Conservation (phyloP, 305 asterid genomes). For the Andrographis paniculata region DNA sequence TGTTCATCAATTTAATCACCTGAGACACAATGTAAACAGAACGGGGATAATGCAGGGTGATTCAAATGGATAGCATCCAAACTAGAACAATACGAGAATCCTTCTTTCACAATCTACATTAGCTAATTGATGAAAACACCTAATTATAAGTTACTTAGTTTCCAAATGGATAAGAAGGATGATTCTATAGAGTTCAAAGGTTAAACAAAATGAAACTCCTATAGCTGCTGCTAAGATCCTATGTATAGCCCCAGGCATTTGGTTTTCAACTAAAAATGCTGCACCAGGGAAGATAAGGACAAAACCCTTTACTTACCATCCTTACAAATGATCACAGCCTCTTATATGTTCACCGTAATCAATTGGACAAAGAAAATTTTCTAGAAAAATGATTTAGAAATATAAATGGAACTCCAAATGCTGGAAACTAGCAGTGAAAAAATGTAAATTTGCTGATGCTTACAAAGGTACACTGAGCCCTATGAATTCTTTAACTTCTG, state of each 20-base stretch:
- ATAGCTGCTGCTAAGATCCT: background rate
- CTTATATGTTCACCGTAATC: background rate
- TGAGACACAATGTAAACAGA: conserved; percentile 11
- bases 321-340: background rate
- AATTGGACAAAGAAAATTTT: background rate
- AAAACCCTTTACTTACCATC: too few species aligned
- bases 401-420: background rate
- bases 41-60: background rate
- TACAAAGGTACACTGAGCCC: background rate
- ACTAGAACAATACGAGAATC: background rate
- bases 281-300: too few species aligned
- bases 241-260: too few species aligned
- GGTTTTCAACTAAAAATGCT: too few species aligned
- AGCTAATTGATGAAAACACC: background rate
- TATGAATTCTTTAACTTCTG: background rate
- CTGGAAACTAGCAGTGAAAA: too few species aligned
- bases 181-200: background rate
- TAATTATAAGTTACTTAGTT: background rate
- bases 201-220: background rate
- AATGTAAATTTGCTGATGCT: too few species aligned
- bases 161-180: background rate
- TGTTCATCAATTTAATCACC: conserved; percentile 35
- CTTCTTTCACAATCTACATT: background rate
- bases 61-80: background rate
- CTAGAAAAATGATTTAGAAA: background rate